These are phyloP conservation scores for Candida silvatica DNA, from an alignment of 805 yeast genomes.

Conservation along the genomic window DNA sequence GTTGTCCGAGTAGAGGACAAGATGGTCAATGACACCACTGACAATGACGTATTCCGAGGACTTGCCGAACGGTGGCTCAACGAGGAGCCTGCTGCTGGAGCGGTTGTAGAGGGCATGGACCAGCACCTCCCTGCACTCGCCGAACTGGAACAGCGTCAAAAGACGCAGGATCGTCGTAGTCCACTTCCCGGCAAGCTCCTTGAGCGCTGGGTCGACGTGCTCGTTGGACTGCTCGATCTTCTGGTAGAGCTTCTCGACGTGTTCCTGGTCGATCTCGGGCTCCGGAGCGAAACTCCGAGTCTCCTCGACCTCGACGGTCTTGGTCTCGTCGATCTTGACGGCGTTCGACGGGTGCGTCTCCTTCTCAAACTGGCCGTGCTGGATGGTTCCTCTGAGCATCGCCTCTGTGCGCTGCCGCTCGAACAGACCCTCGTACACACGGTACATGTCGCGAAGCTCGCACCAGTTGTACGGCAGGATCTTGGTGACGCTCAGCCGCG, in stretches of 20 bases:
- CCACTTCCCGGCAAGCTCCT: conserved; percentile 1
- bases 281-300: conserved; percentile 1
- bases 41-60: conserved; percentile 31
- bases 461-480: conserved; percentile 59
- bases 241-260: neutral
- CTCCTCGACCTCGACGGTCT: conserved; percentile 5
- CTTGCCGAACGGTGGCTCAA: conserved; percentile 4
- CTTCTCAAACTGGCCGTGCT: conserved; percentile 5
- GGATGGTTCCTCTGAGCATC: conserved; percentile 7
- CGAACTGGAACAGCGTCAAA: conserved; percentile 31
- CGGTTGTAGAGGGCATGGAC: conserved; percentile 43
- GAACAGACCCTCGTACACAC: conserved; percentile 31
- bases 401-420: conserved; percentile 2
- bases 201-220: neutral
- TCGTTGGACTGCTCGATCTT: neutral
- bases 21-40: conserved; percentile 58
- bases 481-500: conserved; percentile 50
- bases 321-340: neutral
- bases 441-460: conserved; percentile 50
- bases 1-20: conserved; percentile 20
- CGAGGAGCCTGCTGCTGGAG: conserved; percentile 8
- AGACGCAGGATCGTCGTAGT: conserved; percentile 28
- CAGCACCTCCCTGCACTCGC: conserved; percentile 55
- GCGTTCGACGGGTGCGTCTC: conserved; percentile 5
- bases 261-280: neutral